A percentile compares a stretch with the other conserved stretches of the same genome.
Evolutionary conservation across 78 protist genomes (phyloP).

Genomic region (Dictyostelium brefeldianum): DNA sequence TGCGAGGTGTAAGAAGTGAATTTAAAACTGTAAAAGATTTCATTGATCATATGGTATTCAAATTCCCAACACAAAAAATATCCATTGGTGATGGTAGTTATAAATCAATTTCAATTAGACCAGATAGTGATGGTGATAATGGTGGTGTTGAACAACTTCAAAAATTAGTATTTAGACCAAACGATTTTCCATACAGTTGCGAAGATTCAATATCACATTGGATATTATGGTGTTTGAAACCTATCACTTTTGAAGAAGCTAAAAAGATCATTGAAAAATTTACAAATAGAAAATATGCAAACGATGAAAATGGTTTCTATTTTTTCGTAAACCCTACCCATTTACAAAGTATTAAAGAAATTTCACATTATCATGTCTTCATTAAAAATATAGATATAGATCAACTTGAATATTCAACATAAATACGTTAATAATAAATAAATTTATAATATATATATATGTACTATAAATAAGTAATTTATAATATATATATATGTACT

Average conservation of each 20-base stretch:
- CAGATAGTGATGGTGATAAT: neutral
- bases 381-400: conserved; percentile 15
- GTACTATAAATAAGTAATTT: no score
- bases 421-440: no score
- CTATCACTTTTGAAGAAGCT: conserved; percentile 45
- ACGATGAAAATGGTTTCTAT: conserved; percentile 26
- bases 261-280: neutral
- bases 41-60: conserved; percentile 27
- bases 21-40: conserved; percentile 30
- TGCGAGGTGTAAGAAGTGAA: neutral
- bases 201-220: conserved; percentile 25
- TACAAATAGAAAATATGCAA: neutral
- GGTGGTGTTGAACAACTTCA: neutral
- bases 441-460: no score
- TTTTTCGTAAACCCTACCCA: conserved; percentile 52
- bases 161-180: conserved; percentile 37
- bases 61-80: conserved; percentile 15
- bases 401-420: conserved; percentile 1
- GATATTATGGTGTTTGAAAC: conserved; percentile 70
- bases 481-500: no score
- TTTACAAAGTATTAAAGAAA: conserved; percentile 55
- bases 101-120: neutral
- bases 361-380: conserved; percentile 74
- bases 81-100: neutral
- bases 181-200: conserved; percentile 68